Base-by-base conservation (phyloP, 768 basidiomycete species). In the Termitomyces sp. region DNA sequence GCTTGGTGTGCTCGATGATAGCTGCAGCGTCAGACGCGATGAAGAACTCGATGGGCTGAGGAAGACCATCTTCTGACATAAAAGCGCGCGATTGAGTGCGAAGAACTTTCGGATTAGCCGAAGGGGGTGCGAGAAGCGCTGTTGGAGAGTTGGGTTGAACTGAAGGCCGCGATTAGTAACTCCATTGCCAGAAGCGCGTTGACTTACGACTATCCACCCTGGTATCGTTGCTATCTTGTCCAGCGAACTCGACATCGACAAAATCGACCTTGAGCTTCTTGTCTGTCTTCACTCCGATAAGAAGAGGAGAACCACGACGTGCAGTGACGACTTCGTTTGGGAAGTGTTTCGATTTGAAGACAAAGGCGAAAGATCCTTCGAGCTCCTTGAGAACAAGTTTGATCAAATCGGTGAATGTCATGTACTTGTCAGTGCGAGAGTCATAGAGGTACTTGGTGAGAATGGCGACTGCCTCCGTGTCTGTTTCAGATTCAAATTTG, bases 261-360 rank as follows among this genome's bases (percentile, higher is more conserved):
- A 99, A 98, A 76, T 99, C 97, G 40, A 98, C 96, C 80, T 99
- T 99, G 67, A 99, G 83, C 75, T 98, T 98, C 82, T 97, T 95
- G 71, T 99, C 96, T 18, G 97, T 98, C 87, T 98, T 98, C 69
- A 99, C 96, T 76, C 97, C 97, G 67, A 99, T 85, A 57, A 98
- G 75, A 32, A 99, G 85, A 30, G 97, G 97, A 14, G 96, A 98
- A 65, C 97, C 97, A 67, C 97, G 91, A 65, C 95, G 94, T 57
- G 95, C 94, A 52, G 92, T 91, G 61, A 98, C 95, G 62, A 95
- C 84, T 72, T 98, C 92, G 64, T 96, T 91, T 44, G 97, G 97
- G 80, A 85, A 99, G 77, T 98, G 94, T 35, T 71, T 73, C 5
- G 94, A 97, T 78, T 97, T 98, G 90, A 99, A 98, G 64, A 98